phyloP scores from a whole-genome alignment of 805 yeast genomes.

The Priceomyces carsonii region DNA sequence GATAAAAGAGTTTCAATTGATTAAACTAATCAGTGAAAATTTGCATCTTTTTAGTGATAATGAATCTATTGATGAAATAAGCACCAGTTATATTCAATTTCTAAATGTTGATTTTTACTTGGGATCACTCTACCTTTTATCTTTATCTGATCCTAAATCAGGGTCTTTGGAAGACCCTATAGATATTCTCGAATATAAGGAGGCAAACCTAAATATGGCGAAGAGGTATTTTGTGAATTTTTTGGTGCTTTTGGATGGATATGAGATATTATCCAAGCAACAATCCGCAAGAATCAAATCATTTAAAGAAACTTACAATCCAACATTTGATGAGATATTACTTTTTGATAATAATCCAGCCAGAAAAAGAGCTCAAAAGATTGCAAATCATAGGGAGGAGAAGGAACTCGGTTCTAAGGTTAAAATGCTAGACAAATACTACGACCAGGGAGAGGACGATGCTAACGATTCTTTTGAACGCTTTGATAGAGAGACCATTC shows the following conservation, averaged over 20 bases:
- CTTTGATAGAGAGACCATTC: slow-evolving; percentile 63
- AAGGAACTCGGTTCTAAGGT: slow-evolving; percentile 52
- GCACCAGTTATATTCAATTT: slow-evolving; percentile 62
- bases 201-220: slow-evolving; percentile 29
- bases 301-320: slow-evolving; percentile 41
- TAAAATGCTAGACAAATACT: slow-evolving; percentile 31
- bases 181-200: slow-evolving; percentile 22
- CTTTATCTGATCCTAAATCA: slow-evolving; percentile 24
- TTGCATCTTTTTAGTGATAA: slow-evolving; percentile 68
- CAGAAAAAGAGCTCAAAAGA: slow-evolving; percentile 65
- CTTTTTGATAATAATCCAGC: slow-evolving; percentile 35
- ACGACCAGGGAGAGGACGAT: slow-evolving; percentile 11
- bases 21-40: slow-evolving; percentile 45
- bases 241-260: slow-evolving; percentile 43
- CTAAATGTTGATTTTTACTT: slow-evolving; percentile 60
- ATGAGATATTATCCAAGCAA: slow-evolving; percentile 38
- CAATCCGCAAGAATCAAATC: slow-evolving; percentile 41
- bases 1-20: slow-evolving; percentile 44
- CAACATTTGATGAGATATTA: slow-evolving; percentile 39
- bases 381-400: slow-evolving; percentile 63
- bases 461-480: slow-evolving; percentile 24
- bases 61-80: slow-evolving; percentile 69
- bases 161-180: slow-evolving; percentile 16
- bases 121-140: slow-evolving; percentile 30
- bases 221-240: slow-evolving; percentile 47